Conservation (phyloP, 768 basidiomycete species). For the Suillus paluster region DNA sequence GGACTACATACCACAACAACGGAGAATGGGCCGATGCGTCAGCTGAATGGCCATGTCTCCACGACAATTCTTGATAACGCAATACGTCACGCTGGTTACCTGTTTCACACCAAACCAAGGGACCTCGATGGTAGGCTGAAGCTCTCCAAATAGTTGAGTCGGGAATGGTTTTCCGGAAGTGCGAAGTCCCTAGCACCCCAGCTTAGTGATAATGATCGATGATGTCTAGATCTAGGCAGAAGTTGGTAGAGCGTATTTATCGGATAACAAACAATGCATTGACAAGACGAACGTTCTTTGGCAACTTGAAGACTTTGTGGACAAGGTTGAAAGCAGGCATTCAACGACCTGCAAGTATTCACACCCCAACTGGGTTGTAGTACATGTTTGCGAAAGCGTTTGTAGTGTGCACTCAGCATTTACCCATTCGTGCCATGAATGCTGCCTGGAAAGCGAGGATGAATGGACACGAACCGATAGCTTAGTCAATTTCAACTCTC, state of each 20-base stretch:
- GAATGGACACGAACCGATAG: not conserved
- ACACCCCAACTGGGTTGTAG: no score
- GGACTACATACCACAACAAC: slow-evolving; percentile 46
- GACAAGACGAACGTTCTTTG: not conserved
- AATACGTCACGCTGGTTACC: not conserved
- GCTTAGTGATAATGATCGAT: not conserved
- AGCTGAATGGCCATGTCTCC: not conserved
- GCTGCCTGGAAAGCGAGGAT: not conserved
- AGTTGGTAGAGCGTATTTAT: not conserved
- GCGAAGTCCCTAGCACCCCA: no score
- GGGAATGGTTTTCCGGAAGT: not conserved
- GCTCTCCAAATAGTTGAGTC: not conserved
- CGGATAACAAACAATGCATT: not conserved
- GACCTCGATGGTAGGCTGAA: not conserved
- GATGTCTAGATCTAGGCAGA: not conserved
- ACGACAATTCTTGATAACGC: not conserved
- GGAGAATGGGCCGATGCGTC: slow-evolving; percentile 34
- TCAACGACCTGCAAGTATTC: not conserved
- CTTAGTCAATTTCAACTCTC: not conserved
- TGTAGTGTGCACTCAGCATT: not conserved
- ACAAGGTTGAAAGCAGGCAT: not conserved
- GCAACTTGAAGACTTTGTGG: not conserved
- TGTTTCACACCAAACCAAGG: not conserved
- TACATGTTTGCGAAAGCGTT: not conserved
- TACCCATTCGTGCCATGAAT: not conserved